Conservation (phyloP, 805 yeast species). For the Myxozyma monticola region DNA sequence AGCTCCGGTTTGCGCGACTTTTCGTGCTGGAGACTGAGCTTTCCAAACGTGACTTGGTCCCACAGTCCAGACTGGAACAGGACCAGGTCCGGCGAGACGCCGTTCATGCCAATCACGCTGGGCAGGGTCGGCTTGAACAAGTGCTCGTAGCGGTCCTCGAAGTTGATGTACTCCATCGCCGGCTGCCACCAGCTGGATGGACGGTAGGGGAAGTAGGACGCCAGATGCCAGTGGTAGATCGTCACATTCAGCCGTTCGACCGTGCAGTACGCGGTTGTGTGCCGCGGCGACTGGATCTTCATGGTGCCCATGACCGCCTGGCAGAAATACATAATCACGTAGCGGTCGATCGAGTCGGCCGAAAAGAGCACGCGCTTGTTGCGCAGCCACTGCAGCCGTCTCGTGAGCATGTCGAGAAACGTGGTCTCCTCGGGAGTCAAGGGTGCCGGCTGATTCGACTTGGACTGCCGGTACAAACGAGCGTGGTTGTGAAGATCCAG, state of each 20-base stretch:
- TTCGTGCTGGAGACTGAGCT: no score
- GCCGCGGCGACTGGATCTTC: conserved; percentile 3
- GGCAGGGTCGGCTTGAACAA: conserved; percentile 17
- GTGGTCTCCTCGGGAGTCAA: neutral
- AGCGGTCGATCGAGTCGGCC: conserved; percentile 29
- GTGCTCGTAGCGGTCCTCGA: conserved; percentile 24
- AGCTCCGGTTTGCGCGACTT: no score
- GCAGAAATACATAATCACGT: conserved; percentile 24
- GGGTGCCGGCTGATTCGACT: neutral
- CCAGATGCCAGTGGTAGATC: conserved; percentile 27
- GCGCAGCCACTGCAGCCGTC: conserved; percentile 19
- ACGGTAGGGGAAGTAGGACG: conserved; percentile 19
- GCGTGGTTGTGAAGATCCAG: neutral
- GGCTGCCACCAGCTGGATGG: conserved; percentile 30
- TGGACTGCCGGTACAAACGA: neutral
- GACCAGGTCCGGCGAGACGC: conserved; percentile 21
- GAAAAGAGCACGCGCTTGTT: conserved; percentile 18
- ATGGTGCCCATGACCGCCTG: conserved; percentile 8
- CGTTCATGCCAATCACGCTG: conserved; percentile 17
- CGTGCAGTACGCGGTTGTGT: conserved; percentile 21
- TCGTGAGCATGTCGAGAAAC: neutral
- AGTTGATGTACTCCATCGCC: conserved; percentile 18
- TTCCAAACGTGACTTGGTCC: conserved; percentile 25
- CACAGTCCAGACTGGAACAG: conserved; percentile 27
- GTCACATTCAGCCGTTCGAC: conserved; percentile 25